phyloP scores from a whole-genome alignment of 306 rosid species.

The Prunus campanulata region DNA sequence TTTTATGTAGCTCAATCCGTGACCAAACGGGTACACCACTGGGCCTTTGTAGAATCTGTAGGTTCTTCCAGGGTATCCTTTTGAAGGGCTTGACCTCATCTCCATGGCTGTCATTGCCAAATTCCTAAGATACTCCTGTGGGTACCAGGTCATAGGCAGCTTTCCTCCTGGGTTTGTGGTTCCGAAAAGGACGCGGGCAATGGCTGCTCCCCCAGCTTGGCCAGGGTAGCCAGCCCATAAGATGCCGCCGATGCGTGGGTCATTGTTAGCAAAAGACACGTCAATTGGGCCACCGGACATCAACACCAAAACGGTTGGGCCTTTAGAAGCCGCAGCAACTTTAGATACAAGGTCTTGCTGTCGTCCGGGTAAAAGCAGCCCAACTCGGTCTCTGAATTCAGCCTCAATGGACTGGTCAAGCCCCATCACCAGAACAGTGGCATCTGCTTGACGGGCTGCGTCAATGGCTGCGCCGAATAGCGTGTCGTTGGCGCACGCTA shows the following conservation, averaged over 20 bases:
- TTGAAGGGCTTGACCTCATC: slow-evolving; percentile 52
- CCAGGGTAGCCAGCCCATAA: slow-evolving; percentile 94
- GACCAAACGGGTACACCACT: slow-evolving; percentile 76
- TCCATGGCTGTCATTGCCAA: slow-evolving; percentile 84
- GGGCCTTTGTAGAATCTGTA: slow-evolving; percentile 79
- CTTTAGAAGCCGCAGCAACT: slow-evolving; percentile 68
- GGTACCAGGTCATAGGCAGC: slow-evolving; percentile 93
- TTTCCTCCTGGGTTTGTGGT: slow-evolving; percentile 69
- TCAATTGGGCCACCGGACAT: slow-evolving; percentile 93
- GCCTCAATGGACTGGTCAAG: slow-evolving; percentile 91
- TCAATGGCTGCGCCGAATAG: slow-evolving; percentile 48
- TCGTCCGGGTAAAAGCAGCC: slow-evolving; percentile 67
- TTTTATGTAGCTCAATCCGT: slow-evolving; percentile 61
- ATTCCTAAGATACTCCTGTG: slow-evolving; percentile 57
- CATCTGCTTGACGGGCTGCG: slow-evolving; percentile 68
- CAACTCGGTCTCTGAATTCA: slow-evolving; percentile 56
- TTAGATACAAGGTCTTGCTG: slow-evolving; percentile 72
- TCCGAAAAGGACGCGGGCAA: slow-evolving; percentile 74
- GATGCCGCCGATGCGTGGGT: slow-evolving; percentile 50
- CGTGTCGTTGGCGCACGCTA: slow-evolving; percentile 44
- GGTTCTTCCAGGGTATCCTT: slow-evolving; percentile 77
- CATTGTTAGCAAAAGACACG: slow-evolving; percentile 56
- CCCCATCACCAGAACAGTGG: slow-evolving; percentile 68
- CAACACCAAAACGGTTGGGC: slow-evolving; percentile 71
- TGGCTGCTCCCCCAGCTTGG: slow-evolving; percentile 87